Base-by-base conservation (phyloP, 73 alveolate species). In the Durusdinium trenchii region DNA sequence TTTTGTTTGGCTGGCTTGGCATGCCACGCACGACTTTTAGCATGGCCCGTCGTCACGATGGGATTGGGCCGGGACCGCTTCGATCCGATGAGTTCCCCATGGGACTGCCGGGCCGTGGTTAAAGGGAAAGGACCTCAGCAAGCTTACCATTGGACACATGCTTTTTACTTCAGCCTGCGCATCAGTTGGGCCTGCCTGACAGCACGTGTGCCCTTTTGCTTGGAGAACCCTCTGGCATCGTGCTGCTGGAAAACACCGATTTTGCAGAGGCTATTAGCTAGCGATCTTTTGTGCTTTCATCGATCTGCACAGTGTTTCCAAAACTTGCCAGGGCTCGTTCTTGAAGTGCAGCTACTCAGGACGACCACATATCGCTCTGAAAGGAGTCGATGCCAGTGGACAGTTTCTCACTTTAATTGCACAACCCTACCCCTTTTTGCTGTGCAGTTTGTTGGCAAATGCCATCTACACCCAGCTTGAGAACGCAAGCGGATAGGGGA, bases 401-500 rank as follows among this genome's bases (percentile, higher is more conserved):
- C 45, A 6, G 42, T 64, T 64, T 28, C 9, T 64, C 42, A 64
- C 79, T 9, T 38, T 64, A 6, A 64, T 64, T 64, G 79, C 79
- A 16, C 79, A 64, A 38, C 79, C 79, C 42, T 64, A 64, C 79
- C 79, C 79, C 6, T 64, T 64, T 64, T 38, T 16, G 42, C 38
- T 64, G 79, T 6, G 9, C 38, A 10, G 38, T 16, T 6, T 28
- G 10, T 16, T 64, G 6, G n/a, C 79, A 6, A 10, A 64, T 18
- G 42, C 45, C 42, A 16, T 64, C 12, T 6, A 64, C 42, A 9
- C 9, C 42, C 79, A 64, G 28, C 42, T 18, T 35, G 9, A 38
- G 79, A 18, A 28, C 79, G 79, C 79, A 64, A 64, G 79, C 79
- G 79, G 79, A 28, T 64, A 64, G 79, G 79, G 79, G 79, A 64